Percentiles rank a stretch among this genome's conserved stretches.
Evolutionary conservation across 176 grass and related monocot species (phyloP).

Genomic region (Eragrostis curvula): DNA sequence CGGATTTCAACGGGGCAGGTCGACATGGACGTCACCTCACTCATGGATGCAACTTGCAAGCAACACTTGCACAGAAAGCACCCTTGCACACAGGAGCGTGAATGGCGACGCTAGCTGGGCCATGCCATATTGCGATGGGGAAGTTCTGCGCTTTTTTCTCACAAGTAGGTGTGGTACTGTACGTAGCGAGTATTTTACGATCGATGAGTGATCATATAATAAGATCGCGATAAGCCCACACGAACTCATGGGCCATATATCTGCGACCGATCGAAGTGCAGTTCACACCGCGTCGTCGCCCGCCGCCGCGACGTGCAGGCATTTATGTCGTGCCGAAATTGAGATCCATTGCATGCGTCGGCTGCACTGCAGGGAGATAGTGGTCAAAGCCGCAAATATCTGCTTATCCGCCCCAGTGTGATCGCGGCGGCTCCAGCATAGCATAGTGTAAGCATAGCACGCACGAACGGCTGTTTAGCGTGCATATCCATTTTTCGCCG

Average conservation of each 20-base stretch:
- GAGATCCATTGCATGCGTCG: background rate
- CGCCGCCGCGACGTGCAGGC: background rate
- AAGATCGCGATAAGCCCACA: background rate
- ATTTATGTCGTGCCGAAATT: background rate
- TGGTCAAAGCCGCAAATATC: background rate
- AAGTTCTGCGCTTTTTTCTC: background rate
- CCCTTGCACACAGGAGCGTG: no score
- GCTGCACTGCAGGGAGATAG: background rate
- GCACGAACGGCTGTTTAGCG: background rate
- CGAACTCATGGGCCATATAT: background rate
- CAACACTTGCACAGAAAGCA: background rate
- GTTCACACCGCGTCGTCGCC: background rate
- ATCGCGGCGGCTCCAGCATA: background rate
- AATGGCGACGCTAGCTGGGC: no score
- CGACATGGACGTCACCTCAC: conserved; percentile 3
- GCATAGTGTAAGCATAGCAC: no score
- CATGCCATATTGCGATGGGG: background rate
- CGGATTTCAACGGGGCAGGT: conserved; percentile 30
- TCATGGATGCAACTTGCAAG: background rate
- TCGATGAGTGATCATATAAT: no score
- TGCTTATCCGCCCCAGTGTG: background rate
- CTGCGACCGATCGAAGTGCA: background rate
- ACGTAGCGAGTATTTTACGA: background rate
- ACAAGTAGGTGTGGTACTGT: no score
- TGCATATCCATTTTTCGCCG: background rate